Base-by-base conservation (phyloP, 2,329 filamentous ascomycete genomes). In the Botrytis sinoallii region DNA sequence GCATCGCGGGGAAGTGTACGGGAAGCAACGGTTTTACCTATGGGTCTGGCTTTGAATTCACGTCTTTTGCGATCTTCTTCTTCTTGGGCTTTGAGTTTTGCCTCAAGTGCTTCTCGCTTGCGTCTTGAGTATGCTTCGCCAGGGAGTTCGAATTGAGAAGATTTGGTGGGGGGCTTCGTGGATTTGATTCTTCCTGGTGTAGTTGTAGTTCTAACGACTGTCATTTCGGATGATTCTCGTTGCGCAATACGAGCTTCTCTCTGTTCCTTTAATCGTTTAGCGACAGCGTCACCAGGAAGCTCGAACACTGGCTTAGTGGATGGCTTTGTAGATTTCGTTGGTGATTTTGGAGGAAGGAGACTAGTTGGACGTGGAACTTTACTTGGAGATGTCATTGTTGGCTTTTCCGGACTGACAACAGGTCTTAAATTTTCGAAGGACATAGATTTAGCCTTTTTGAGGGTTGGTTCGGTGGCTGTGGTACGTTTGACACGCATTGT, bases 21-120 rank as follows among this genome's bases (percentile, higher is more conserved):
- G 32, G 78, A 76, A 64, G 81, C 81, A 29, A 84, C 79, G 72
- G 83, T 86, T 71, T 83, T 82, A 60, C 86, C 86, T 55, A 88
- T 79, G 29, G 89, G 89, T 52, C 85, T 85, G 9, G 89, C 89
- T 80, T 90, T 91, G 83, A 91, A 91, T 78, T 91, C 88, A 72
- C 89, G 87, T 72, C 86, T 85, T 80, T 85, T 88, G 38, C 84
- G 86, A 75, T 89, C 87, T 76, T 90, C 89, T 76, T 90, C 88
- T 77, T 89, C 88, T 77, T 90, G 85, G 5, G 84, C 85, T 75
- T 83, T 86, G 61, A 91, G 81, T 75, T 85, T 86, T 73, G 87
- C 84, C 77, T 90, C 86, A 72, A 85, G 84, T 79, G 88, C 84
- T 81, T 90, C 85, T 76, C 86, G 83, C 82, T 89, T 82, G 68